These are phyloP conservation scores for Centella asiatica DNA, from an alignment of 129 eudicot genomes.

Conservation along the genomic window DNA sequence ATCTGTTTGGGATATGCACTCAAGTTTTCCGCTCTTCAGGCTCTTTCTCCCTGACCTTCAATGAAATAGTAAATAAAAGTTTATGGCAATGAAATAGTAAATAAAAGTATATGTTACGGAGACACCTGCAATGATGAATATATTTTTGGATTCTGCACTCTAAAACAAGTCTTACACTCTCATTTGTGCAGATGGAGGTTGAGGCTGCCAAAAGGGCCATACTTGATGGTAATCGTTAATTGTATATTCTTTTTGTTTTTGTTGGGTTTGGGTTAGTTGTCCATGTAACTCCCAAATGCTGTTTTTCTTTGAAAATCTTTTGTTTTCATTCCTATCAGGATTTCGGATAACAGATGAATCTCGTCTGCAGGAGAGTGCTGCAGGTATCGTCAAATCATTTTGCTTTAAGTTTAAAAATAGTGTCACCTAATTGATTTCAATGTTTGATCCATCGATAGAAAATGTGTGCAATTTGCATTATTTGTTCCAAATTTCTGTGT, in stretches of 20 bases:
- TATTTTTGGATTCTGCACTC: no score
- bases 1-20: no score
- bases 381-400: conserved; percentile 28
- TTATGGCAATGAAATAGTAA: no score
- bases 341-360: conserved; percentile 45
- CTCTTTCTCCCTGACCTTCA: no score
- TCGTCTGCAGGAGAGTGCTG: conserved; percentile 43
- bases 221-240: conserved; percentile 39
- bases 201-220: conserved; percentile 61
- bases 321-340: conserved; percentile 22
- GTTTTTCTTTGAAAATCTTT: neutral
- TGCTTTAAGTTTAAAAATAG: neutral
- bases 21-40: no score
- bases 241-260: neutral
- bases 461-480: neutral
- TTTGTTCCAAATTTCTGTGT: neutral
- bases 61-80: no score
- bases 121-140: no score
- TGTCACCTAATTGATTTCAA: neutral
- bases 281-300: no score
- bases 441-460: neutral
- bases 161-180: no score
- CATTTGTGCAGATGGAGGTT: conserved; percentile 58
- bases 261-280: no score
- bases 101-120: no score